phyloP scores from a whole-genome alignment of 2,329 filamentous ascomycete species.

The Venturia carpophila region DNA sequence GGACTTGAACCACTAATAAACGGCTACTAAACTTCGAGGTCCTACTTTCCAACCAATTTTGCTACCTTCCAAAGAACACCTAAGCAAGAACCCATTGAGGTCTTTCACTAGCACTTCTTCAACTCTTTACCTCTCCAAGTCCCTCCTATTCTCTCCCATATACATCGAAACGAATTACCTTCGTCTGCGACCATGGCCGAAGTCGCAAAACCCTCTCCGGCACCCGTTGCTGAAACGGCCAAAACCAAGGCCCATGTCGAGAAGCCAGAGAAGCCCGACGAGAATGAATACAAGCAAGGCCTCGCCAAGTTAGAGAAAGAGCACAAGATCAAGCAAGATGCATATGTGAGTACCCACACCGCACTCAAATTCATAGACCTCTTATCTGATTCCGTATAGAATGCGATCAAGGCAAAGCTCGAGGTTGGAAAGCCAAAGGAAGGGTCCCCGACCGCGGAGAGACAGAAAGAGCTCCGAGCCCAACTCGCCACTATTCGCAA shows the following conservation, averaged over 20 bases:
- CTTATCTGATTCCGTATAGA: conserved; percentile 45
- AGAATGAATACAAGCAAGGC: conserved; percentile 71
- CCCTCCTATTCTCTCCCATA: background rate
- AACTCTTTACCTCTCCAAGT: background rate
- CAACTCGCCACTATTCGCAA: conserved; percentile 77
- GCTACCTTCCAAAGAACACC: background rate
- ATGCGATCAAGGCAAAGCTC: conserved; percentile 79
- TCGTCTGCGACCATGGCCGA: conserved; percentile 17
- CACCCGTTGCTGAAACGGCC: conserved; percentile 7
- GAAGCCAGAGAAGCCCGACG: conserved; percentile 80
- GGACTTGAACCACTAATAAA: background rate
- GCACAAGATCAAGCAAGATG: conserved; percentile 67
- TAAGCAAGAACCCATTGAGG: conserved; percentile 2
- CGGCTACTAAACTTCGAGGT: too few relatives aligned
- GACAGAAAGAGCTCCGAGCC: conserved; percentile 73
- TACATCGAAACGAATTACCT: background rate
- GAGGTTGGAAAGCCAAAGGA: conserved; percentile 75
- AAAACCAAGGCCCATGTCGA: conserved; percentile 12
- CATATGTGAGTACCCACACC: conserved; percentile 45
- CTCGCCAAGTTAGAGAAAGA: conserved; percentile 81
- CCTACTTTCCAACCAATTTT: background rate
- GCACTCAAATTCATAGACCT: conserved; percentile 19
- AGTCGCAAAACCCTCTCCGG: conserved; percentile 12
- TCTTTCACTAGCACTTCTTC: background rate
- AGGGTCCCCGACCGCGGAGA: conserved; percentile 72